phyloP scores from a whole-genome alignment of 116 monocot species.

The Papilionanthe hybrid region DNA sequence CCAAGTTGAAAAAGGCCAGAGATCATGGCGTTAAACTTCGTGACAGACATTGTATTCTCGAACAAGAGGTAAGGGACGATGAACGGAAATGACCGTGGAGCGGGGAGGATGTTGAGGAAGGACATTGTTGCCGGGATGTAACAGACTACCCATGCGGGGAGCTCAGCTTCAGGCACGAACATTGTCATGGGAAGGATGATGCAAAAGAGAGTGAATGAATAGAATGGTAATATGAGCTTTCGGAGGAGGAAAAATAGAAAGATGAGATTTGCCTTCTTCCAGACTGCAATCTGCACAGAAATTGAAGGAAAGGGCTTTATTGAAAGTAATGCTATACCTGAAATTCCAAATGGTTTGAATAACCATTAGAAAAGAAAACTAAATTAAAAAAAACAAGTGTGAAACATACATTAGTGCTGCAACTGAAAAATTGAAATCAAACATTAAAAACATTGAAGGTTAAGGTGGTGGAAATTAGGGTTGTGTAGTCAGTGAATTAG shows the following conservation, averaged over 20 bases:
- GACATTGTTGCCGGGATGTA: conserved; percentile 80
- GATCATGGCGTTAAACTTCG: conserved; percentile 93
- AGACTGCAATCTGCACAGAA: conserved; percentile 58
- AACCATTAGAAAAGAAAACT: background rate
- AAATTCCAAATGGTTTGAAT: background rate
- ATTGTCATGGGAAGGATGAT: conserved; percentile 85
- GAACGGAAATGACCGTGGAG: conserved; percentile 77
- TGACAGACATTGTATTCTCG: conserved; percentile 95
- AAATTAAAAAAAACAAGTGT: background rate
- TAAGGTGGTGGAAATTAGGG: too few relatives aligned
- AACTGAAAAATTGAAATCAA: background rate
- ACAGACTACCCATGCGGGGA: conserved; percentile 84
- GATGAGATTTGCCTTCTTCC: conserved; percentile 83
- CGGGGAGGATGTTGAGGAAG: conserved; percentile 76
- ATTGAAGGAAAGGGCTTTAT: background rate
- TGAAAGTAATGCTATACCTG: background rate
- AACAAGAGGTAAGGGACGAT: conserved; percentile 84
- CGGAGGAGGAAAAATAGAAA: conserved; percentile 77
- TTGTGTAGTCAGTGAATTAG: too few relatives aligned
- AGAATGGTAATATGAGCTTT: conserved; percentile 87
- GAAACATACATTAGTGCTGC: background rate
- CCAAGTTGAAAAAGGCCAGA: conserved; percentile 72
- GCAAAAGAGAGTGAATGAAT: conserved; percentile 87
- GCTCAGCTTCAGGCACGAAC: conserved; percentile 88
- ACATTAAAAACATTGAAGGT: background rate